These are phyloP conservation scores for Cladobotryum protrusum DNA, from an alignment of 2,329 filamentous ascomycete genomes.

Conservation along the genomic window DNA sequence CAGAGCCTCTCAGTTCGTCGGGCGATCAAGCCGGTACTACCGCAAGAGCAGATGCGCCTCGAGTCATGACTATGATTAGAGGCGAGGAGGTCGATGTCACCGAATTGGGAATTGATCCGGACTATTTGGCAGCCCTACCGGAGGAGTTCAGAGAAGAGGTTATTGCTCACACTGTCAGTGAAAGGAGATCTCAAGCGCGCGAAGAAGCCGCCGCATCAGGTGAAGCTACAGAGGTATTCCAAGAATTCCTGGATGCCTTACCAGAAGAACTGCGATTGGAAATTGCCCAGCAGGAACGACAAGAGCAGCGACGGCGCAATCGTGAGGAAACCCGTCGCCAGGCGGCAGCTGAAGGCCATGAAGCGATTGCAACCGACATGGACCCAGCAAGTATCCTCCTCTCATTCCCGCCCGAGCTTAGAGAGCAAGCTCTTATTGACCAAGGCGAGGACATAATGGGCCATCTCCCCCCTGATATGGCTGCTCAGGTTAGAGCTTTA, in stretches of 20 bases:
- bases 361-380: constrained; percentile 62
- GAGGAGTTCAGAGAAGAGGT: constrained; percentile 96
- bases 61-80: constrained; percentile 76
- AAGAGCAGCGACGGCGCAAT: constrained; percentile 81
- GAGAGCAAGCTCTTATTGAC: constrained; percentile 83
- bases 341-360: constrained; percentile 50
- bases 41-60: constrained; percentile 28
- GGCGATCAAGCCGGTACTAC: constrained; percentile 22
- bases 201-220: constrained; percentile 61
- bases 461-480: constrained; percentile 76
- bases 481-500: constrained; percentile 75
- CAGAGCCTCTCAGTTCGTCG: constrained; percentile 28
- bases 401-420: constrained; percentile 76
- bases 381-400: constrained; percentile 88
- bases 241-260: constrained; percentile 88
- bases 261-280: constrained; percentile 87
- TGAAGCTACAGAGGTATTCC: constrained; percentile 77
- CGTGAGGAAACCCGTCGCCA: constrained; percentile 73
- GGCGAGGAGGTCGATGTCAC: constrained; percentile 91
- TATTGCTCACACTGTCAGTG: constrained; percentile 81
- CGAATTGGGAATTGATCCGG: constrained; percentile 84
- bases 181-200: constrained; percentile 71
- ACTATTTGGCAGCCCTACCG: constrained; percentile 93
- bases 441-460: constrained; percentile 84
- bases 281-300: constrained; percentile 82